A percentile compares a stretch with the other conserved stretches of the same genome.
These are phyloP conservation scores for Puccinia hordei DNA, from an alignment of 1,284 basidiomycete species.

Conservation along the genomic window DNA sequence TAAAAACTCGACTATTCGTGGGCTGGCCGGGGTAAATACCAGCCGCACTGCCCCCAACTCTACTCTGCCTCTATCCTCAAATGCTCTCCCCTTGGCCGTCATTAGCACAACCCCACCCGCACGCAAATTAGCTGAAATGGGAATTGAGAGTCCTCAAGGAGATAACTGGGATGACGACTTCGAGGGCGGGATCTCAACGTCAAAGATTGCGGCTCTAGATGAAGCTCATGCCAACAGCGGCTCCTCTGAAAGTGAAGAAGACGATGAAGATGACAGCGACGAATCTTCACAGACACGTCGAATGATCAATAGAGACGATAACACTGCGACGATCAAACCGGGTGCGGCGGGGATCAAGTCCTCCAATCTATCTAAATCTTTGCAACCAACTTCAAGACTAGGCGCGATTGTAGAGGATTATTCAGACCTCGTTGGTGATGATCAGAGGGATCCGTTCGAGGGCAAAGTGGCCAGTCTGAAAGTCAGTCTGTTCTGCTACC, in stretches of 20 bases:
- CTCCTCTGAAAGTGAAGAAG: slow-evolving; percentile 61
- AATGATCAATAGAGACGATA: slow-evolving; percentile 51
- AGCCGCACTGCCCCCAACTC: slow-evolving; percentile 51
- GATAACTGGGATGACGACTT: slow-evolving; percentile 98
- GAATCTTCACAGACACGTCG: slow-evolving; percentile 2
- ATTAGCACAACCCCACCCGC: slow-evolving; percentile 54
- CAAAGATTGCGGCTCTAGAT: slow-evolving; percentile 67
- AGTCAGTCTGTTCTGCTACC: slow-evolving; percentile 60
- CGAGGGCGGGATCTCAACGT: slow-evolving; percentile 83
- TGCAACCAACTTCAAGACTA: slow-evolving; percentile 23
- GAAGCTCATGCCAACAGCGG: slow-evolving; percentile 16
- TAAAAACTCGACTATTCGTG: slow-evolving; percentile 50
- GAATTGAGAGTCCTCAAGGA: slow-evolving; percentile 67
- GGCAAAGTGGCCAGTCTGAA: slow-evolving; percentile 79
- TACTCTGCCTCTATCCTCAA: slow-evolving; percentile 53
- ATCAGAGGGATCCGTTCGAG: slow-evolving; percentile 65
- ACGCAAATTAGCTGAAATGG: slow-evolving; percentile 61
- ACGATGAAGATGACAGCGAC: slow-evolving; percentile 53
- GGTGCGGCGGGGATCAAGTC: not conserved
- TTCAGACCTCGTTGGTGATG: slow-evolving; percentile 76
- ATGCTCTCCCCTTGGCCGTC: slow-evolving; percentile 52
- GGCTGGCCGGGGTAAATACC: slow-evolving; percentile 28
- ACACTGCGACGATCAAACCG: slow-evolving; percentile 55
- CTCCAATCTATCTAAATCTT: slow-evolving; percentile 1
- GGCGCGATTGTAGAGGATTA: slow-evolving; percentile 74